Conservation (phyloP, 2,329 filamentous ascomycete species). For the Alternaria panax region DNA sequence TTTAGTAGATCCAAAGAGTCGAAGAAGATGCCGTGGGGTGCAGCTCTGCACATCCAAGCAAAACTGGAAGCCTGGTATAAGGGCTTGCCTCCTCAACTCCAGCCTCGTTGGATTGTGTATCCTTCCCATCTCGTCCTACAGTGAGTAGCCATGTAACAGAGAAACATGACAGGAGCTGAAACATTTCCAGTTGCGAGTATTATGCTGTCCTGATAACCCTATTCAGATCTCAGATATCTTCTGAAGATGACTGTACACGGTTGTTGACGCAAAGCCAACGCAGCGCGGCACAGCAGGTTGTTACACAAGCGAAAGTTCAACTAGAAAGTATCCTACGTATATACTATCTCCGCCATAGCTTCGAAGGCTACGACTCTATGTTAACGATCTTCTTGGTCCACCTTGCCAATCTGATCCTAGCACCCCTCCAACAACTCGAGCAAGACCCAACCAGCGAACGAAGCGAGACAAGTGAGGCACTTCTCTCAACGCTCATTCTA, state of each 20-base stretch:
- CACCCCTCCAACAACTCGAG: conserved; percentile 6
- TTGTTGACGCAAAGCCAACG: background rate
- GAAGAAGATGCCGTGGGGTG: conserved; percentile 8
- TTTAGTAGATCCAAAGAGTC: background rate
- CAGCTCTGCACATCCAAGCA: conserved; percentile 10
- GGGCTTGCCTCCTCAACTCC: conserved; percentile 6
- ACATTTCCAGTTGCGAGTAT: conserved; percentile 1
- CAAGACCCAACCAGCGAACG: background rate
- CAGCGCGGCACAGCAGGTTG: background rate
- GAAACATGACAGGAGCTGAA: background rate
- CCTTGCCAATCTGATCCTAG: conserved; percentile 14
- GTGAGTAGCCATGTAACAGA: conserved; percentile 5
- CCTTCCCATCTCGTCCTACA: conserved; percentile 21
- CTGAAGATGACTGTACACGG: background rate
- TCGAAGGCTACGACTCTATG: conserved; percentile 10
- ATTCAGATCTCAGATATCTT: conserved; percentile 5
- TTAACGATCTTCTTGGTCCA: conserved; percentile 15
- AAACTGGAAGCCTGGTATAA: conserved; percentile 17
- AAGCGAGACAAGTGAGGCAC: conserved; percentile 2
- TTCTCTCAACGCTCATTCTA: conserved; percentile 23
- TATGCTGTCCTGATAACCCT: conserved; percentile 4
- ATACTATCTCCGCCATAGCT: conserved; percentile 18
- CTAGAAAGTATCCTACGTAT: conserved; percentile 15
- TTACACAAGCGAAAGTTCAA: conserved; percentile 2
- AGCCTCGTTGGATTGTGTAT: conserved; percentile 11